Evolutionary conservation across 345 rosid genomes (phyloP).

Genomic region (Bruguiera gymnorhiza): DNA sequence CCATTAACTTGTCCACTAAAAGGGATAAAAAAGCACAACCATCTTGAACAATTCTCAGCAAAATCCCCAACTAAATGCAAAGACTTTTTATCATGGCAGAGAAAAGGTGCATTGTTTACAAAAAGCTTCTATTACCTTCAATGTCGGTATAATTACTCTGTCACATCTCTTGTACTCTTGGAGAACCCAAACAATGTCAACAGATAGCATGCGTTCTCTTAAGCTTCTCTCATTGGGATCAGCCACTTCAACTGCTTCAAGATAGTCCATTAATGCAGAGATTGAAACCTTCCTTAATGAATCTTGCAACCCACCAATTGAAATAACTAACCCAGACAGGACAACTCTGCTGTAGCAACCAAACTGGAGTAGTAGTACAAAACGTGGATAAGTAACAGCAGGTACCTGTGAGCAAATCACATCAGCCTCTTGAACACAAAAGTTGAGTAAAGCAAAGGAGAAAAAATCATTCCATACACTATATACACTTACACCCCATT

Average conservation of each 20-base stretch:
- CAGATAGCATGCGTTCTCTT: conserved; percentile 46
- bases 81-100: background rate
- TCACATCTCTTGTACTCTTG: conserved; percentile 68
- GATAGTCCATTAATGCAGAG: conserved; percentile 66
- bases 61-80: background rate
- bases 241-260: conserved; percentile 44
- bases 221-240: conserved; percentile 35
- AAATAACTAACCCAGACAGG: conserved; percentile 79
- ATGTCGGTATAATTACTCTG: conserved; percentile 74
- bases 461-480: background rate
- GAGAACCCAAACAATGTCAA: conserved; percentile 79
- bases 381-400: conserved; percentile 73
- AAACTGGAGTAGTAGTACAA: conserved; percentile 58
- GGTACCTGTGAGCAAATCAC: conserved; percentile 63
- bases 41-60: background rate
- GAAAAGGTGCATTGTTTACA: background rate
- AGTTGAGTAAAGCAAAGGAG: conserved; percentile 12
- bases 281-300: conserved; percentile 68
- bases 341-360: conserved; percentile 64
- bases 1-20: background rate
- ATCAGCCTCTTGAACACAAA: conserved; percentile 8
- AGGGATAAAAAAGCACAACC: background rate
- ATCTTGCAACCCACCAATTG: conserved; percentile 91
- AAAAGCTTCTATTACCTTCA: conserved; percentile 53
- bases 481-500: conserved; percentile 67